Base-by-base conservation (phyloP, 2,329 filamentous ascomycete species). In the Colletotrichum paranaense region DNA sequence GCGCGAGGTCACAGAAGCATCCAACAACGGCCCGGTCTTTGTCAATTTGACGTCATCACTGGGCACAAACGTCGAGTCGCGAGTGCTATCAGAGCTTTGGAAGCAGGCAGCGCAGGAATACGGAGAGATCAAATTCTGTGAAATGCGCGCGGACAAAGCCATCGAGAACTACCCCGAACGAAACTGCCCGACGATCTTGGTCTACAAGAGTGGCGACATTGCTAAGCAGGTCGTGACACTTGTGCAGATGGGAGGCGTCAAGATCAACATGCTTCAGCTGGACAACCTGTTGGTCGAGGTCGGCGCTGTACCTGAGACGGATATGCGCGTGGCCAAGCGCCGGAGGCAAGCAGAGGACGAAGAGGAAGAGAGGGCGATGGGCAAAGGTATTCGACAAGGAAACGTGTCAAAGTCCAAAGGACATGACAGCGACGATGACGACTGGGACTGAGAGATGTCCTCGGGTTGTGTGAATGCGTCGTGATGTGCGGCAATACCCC, bases 111-210 rank as follows among this genome's bases (percentile, higher is more conserved):
- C 97, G 1, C 85, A 84, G 73, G 95, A 96, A 79, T 99, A 95
- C 80, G 95, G 95, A 24, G 96, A 99, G 76, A 87, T 99, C 82
- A 99, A 99, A 84, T 99, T 99, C 84, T 98, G 96, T 82, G 94
- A 98, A 85, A 98, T 99, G 77, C 90, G 92, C 77, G 97, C 92
- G 7, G 92, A 95, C 80, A 91, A 98, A 85, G 98, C 97, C 71
- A 98, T 99, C 77, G 97, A 98, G 82, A 95, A 95, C 53, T 99
- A 99, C 82, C 97, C 97, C 1, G 97, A 98, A 79, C 89, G 90
- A 70, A 99, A 99, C 82, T 98, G 95, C 71, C 97, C 97, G 1
- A 99, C 97, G 0, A 95, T 99, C 46, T 81, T 99, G 75, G 90
- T 98, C 0, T 99, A 99, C 84, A 93, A 92, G 80, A 95, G 98